phyloP scores from a whole-genome alignment of 2,329 filamentous ascomycete species.

The Pseudogymnoascus sp. region DNA sequence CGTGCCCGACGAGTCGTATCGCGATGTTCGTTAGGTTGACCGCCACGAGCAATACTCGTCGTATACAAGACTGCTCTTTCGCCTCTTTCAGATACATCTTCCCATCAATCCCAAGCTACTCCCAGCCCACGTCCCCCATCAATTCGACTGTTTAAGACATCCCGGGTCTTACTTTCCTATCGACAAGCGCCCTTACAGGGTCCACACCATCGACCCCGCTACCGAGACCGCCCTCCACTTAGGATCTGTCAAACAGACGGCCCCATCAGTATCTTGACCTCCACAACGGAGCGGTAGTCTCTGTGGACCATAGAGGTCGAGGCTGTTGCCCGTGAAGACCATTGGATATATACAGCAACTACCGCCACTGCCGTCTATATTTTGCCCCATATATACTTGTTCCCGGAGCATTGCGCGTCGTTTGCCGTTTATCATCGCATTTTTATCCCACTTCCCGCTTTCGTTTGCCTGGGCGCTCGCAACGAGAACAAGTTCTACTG shows the following conservation, averaged over 20 bases:
- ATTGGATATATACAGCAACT: not conserved
- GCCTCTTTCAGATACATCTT: not conserved
- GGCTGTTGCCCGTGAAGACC: not conserved
- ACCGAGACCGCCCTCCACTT: conserved; percentile 6
- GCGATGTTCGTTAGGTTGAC: conserved; percentile 2
- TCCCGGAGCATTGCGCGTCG: not conserved
- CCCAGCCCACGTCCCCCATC: conserved; percentile 4
- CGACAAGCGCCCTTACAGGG: conserved; percentile 6
- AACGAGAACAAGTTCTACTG: not conserved
- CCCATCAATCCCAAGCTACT: not conserved
- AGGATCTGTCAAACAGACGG: conserved; percentile 5
- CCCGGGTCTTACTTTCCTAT: not conserved
- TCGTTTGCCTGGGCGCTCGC: conserved; percentile 11
- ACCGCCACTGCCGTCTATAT: conserved; percentile 3
- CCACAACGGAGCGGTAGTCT: not conserved
- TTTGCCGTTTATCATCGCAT: conserved; percentile 3
- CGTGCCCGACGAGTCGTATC: conserved; percentile 7
- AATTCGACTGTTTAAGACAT: not conserved
- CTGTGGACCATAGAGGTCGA: not conserved
- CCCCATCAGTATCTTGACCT: conserved; percentile 1
- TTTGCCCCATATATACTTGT: conserved; percentile 1
- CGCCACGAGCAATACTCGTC: conserved; percentile 1
- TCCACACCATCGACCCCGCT: conserved; percentile 4
- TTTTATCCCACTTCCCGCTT: conserved; percentile 1
- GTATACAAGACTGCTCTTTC: conserved; percentile 7